Base-by-base conservation (phyloP, 495 filamentous ascomycete genomes). In the Filosporella fistucella region DNA sequence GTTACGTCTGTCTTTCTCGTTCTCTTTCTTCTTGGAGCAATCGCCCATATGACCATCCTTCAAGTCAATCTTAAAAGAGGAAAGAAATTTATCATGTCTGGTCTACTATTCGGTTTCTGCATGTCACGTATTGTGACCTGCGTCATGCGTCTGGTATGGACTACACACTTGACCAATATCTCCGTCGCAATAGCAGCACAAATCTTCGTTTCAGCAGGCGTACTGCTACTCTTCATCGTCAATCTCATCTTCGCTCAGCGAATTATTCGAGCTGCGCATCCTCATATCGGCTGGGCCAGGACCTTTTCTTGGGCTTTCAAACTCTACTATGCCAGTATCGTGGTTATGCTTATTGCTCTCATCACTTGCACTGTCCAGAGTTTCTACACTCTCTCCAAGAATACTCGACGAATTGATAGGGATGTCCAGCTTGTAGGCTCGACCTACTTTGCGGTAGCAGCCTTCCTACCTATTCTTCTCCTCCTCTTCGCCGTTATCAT, bases 171-270 rank as follows among this genome's bases (percentile, higher is more conserved):
- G 3, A 44, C 16, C 8, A 68, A 81, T 50, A 55, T 82, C 33
- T 55, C 52, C 22, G 45, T 91, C 2, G 82, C 74, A 7, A 86
- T 95, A 39, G 82, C 86, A 0, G 77, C 88, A 2, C 68, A 79
- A 45, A 75, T 95, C 56, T 82, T 95, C 52, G 80, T 91, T 21
- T 72, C 79, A 10, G 85, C 86, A 0, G 91, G 90, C 21, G 77
- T 89, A 16, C 56, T 95, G 20, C 56, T 95, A 6, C 65, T 95
- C n/a, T 94, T 85, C 63, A 64, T 95, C 47, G 63, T 88, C 59
- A 93, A 96, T 61, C 66, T 96, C 23, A 69, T 93, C 55, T 86
- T 88, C 59, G 68, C 84, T 0, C 87, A 91, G 60, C 80, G 91
- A 22, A 77, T 95, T 23, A 53, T 91, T 8, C 74, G 90, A 23